These are phyloP conservation scores for Lomentospora prolificans DNA, from an alignment of 2,329 filamentous ascomycete species.

Conservation along the genomic window DNA sequence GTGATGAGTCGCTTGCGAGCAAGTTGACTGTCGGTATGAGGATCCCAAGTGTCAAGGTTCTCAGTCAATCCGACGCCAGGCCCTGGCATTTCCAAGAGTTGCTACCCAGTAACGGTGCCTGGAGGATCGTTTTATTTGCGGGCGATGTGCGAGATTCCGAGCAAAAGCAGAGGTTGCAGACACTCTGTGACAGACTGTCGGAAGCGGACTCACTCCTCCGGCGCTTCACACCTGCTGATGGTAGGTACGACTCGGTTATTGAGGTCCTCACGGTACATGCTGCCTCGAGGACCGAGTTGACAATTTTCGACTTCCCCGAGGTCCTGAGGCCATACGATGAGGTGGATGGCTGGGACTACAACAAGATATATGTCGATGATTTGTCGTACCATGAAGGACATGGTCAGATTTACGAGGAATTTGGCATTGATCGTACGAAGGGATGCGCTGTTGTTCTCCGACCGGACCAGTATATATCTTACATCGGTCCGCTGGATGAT, in stretches of 20 bases:
- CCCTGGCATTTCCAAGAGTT: constrained; percentile 49
- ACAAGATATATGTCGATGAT: constrained; percentile 46
- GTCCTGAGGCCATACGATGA: constrained; percentile 35
- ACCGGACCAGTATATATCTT: constrained; percentile 58
- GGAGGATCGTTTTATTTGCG: constrained; percentile 50
- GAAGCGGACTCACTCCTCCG: too few species aligned
- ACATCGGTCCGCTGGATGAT: constrained; percentile 28
- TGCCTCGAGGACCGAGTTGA: constrained; percentile 36
- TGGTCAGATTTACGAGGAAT: constrained; percentile 41
- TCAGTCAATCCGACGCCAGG: constrained; percentile 44
- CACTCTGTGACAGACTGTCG: too few species aligned
- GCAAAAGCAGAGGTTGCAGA: too few species aligned
- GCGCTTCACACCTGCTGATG: too few species aligned
- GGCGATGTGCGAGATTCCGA: constrained; percentile 39
- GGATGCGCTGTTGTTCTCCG: constrained; percentile 51
- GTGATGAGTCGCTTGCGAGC: too few species aligned
- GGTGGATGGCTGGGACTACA: constrained; percentile 42
- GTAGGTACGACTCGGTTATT: constrained; percentile 25
- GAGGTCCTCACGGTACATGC: constrained; percentile 53
- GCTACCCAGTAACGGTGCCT: constrained; percentile 44
- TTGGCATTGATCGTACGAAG: constrained; percentile 43
- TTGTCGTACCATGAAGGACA: constrained; percentile 41
- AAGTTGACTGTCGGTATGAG: constrained; percentile 35
- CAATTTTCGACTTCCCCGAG: constrained; percentile 40
- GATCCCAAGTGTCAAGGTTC: constrained; percentile 47